A percentile compares a stretch with the other conserved stretches of the same genome.
Conservation (phyloP, 1,284 basidiomycete genomes). For the Microbotryum intermedium region DNA sequence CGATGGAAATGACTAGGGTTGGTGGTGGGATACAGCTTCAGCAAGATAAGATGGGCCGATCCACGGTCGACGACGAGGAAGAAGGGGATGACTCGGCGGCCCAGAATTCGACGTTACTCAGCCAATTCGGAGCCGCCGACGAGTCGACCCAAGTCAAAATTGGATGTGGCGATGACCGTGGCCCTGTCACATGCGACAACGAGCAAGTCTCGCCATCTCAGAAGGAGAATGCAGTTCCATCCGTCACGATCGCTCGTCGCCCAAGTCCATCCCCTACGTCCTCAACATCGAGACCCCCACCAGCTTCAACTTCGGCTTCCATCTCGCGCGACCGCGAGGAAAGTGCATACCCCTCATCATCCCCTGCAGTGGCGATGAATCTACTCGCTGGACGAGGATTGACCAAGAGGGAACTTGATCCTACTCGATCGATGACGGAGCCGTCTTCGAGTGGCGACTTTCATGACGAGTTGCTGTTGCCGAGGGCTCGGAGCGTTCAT, state of each 20-base stretch:
- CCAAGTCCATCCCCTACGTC: not conserved
- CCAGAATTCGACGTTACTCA: no score
- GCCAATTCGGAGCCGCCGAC: no score
- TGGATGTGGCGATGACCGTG: no score
- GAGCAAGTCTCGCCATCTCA: not conserved
- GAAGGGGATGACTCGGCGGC: no score
- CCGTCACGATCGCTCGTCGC: not conserved
- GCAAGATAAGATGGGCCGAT: no score
- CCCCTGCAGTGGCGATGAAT: conserved; percentile 9
- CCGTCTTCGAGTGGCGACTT: conserved; percentile 4
- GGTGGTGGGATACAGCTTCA: no score
- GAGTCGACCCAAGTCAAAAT: no score
- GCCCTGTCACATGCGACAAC: no score
- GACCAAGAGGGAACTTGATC: not conserved
- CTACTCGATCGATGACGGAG: not conserved
- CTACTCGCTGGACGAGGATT: not conserved
- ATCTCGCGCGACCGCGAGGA: conserved; percentile 3
- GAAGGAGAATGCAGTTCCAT: not conserved
- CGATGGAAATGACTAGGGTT: no score
- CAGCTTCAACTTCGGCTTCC: not conserved
- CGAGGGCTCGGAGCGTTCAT: no score
- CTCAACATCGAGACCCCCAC: not conserved
- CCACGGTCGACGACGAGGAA: no score
- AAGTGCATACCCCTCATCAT: conserved; percentile 12
- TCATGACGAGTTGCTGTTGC: not conserved